These are phyloP conservation scores for Solanum chaucha DNA, from an alignment of 257 asterid species.

Conservation along the genomic window DNA sequence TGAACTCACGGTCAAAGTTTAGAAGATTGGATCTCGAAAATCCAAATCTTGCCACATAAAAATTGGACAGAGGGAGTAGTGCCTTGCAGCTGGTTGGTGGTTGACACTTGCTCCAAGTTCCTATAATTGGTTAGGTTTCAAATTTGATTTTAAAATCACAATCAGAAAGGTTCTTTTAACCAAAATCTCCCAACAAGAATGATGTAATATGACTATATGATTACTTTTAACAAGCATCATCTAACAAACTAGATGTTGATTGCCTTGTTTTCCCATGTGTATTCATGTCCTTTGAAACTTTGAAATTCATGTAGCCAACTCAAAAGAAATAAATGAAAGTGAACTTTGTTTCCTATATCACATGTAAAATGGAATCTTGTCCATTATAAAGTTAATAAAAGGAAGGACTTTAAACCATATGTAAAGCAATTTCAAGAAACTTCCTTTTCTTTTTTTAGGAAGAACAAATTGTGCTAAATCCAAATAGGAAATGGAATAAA, in stretches of 20 bases:
- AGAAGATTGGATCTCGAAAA: neutral
- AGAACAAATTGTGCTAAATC: neutral
- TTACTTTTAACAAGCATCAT: neutral
- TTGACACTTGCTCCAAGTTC: constrained; percentile 13
- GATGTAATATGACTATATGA: neutral
- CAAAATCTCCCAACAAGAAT: no score
- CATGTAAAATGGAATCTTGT: constrained; percentile 1
- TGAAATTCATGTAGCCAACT: neutral
- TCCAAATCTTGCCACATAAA: neutral
- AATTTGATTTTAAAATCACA: no score
- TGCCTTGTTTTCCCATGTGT: neutral
- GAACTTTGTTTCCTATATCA: neutral
- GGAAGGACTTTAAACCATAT: neutral
- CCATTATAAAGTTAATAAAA: neutral
- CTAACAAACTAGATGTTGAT: neutral
- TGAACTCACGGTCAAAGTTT: neutral
- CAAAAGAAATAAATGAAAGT: neutral
- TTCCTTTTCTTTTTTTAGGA: neutral
- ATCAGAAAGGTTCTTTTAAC: no score
- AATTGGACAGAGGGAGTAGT: neutral
- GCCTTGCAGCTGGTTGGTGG: constrained; percentile 8
- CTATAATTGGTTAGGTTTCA: no score
- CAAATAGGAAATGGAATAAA: neutral
- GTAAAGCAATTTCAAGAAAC: neutral
- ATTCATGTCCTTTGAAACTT: neutral